Evolutionary conservation across 2,329 filamentous ascomycete genomes (phyloP).

Genomic region (Didymella pomorum): DNA sequence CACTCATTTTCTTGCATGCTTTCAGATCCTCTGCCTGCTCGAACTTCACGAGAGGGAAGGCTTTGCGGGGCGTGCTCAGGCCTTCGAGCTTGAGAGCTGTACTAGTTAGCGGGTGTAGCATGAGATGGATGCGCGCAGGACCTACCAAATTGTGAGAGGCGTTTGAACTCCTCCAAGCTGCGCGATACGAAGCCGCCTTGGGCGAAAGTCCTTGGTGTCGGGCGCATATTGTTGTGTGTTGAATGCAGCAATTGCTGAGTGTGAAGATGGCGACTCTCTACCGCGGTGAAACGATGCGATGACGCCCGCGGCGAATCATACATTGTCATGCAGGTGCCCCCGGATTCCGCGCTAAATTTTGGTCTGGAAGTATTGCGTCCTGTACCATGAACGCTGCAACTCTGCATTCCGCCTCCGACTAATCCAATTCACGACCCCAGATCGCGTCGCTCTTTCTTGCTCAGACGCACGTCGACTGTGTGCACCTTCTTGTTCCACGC

Average conservation of each 20-base stretch:
- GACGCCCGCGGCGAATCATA: slow-evolving; percentile 11
- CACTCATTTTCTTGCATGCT: slow-evolving; percentile 79
- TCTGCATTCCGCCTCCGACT: slow-evolving; percentile 2
- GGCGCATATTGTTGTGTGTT: slow-evolving; percentile 43
- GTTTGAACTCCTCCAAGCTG: slow-evolving; percentile 66
- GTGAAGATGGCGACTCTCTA: slow-evolving; percentile 7
- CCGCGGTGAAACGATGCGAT: neutral
- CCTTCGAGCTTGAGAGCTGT: slow-evolving; percentile 74
- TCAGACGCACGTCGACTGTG: neutral
- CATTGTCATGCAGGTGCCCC: slow-evolving; percentile 6
- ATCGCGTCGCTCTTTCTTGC: neutral
- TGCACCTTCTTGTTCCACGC: slow-evolving; percentile 8
- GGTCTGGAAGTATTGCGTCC: slow-evolving; percentile 8
- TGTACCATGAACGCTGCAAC: slow-evolving; percentile 1
- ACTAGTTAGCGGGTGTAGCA: slow-evolving; percentile 40
- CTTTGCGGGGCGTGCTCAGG: slow-evolving; percentile 69
- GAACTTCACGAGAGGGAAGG: slow-evolving; percentile 72
- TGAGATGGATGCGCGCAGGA: slow-evolving; percentile 29
- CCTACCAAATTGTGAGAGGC: slow-evolving; percentile 63
- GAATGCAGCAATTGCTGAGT: slow-evolving; percentile 10
- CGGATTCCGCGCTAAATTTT: slow-evolving; percentile 7
- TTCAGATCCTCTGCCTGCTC: slow-evolving; percentile 55
- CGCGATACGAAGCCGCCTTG: slow-evolving; percentile 66
- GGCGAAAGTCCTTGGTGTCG: slow-evolving; percentile 46
- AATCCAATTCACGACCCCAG: neutral